Evolutionary conservation across 2,329 filamentous ascomycete species (phyloP), one percentile per base, ranked within the genome.

Genomic region (Ophiocordyceps polyrhachis-furcata): DNA sequence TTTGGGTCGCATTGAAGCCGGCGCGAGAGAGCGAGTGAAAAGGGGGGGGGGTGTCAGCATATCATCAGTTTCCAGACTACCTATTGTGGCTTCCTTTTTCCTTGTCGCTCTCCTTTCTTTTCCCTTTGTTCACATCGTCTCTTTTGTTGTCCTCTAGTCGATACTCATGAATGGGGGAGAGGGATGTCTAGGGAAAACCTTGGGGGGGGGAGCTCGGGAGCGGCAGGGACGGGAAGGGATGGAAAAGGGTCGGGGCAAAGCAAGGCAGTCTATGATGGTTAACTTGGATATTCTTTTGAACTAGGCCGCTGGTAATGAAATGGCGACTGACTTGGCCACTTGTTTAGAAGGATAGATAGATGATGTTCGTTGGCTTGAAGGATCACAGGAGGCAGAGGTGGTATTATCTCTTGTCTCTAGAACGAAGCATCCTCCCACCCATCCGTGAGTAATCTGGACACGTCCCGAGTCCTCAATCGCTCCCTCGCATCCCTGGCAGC

Each of bases 371-470:
- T 28, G 6, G 25, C 7, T 7, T 7, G 8, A 28, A 28, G 25
- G 25, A 11, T 28, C 25, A 28, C 4, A 28, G 25, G 25, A 8
- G 25, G 8, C 4, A 28, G 2, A 11, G 25, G 9, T 11, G 25
- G 2, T 7, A 28, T 9, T 8, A 25, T 25, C 4, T 8, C 9
- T 28, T 11, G 2, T 28, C 25, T 28, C 31, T 32, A 32, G 5
- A 38, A 17, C 3, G 17, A 2, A 19, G 15, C 6, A n/a, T 40
- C 41, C 15, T 46, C 43, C 47, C 50, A 49, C 8, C 45, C 41
- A 35, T 51, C 50, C 17, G 48, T 50, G 11, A 62, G 52, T 1
- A 63, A 50, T 28, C 51, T 51, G 5, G 60, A 63, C 8, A 62
- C 47, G 4, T 49, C 29, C 7, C 43, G 44, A 12, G 25, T 23